Base-by-base conservation (phyloP, 805 yeast species). In the Cyberlindnera subsufficiens region DNA sequence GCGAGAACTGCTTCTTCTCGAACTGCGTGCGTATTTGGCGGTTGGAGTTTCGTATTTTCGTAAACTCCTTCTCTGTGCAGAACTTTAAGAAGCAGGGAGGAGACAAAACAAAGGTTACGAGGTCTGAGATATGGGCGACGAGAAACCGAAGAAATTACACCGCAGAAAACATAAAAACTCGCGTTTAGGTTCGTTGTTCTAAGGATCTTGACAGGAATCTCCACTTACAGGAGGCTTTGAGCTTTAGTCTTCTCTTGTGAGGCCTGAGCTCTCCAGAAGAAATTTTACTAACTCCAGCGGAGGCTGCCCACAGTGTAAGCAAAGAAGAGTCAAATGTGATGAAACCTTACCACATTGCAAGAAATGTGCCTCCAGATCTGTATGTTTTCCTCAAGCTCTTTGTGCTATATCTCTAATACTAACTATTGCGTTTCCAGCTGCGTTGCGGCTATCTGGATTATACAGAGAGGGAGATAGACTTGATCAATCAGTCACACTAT, bases 291-390 rank as follows among this genome's bases (percentile, higher is more conserved):
- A 30, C 35, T 18, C 10, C 30, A 18, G 20, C 51, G 55, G 68
- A 44, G 90, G 91, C 10, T 84, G 91, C 58, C 77, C 75, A 5
- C 77, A 79, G 35, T 80, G 86, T 59, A 78, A 78, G 49, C 66
- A 68, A 42, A 65, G 85, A 25, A 62, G 82, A 19, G 72, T 80
- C 51, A 80, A 79, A 51, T 80, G 86, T 55, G 84, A 80, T 57
- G 86, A 80, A 55, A 57, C 63, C 5, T 63, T 75, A 8, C 86
- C 86, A 1, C 59, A 63, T 31, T 80, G 86, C 53, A 56, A 56
- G 39, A 76, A 76, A 49, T 80, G 86, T 53, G 45, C 35, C 5
- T 20, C 48, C 8, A 44, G 54, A 37, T 30, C 42, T 3, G 50
- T 65, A 22, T 22, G 27, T 22, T 10, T 22, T 22, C 37, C 17